A percentile compares a stretch with the other conserved stretches of the same genome.
Conservation (phyloP, 352 stramenopile genomes). For the Phytopythium helicoides region DNA sequence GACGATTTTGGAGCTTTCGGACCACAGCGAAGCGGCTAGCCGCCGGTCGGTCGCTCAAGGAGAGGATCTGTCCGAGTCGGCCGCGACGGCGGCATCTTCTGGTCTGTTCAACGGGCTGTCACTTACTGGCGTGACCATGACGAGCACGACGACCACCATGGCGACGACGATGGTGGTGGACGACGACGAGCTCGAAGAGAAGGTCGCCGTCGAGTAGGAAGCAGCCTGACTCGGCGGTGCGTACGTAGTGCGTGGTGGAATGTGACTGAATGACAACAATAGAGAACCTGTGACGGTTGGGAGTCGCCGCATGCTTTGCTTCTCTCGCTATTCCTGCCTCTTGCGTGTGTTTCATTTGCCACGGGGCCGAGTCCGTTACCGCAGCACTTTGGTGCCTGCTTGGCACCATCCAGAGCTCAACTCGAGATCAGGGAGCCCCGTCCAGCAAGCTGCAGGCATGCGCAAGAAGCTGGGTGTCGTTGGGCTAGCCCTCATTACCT, state of each 20-base stretch:
- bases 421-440: too few relatives aligned
- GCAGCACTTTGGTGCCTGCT: too few relatives aligned
- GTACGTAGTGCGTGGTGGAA: neutral
- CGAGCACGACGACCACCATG: conserved; percentile 10
- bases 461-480: conserved; percentile 50
- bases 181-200: conserved; percentile 8
- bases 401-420: too few relatives aligned
- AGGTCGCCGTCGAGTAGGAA: conserved; percentile 1
- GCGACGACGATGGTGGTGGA: conserved; percentile 6
- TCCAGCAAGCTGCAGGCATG: neutral
- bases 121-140: conserved; percentile 5
- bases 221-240: neutral
- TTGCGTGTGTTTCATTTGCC: too few relatives aligned
- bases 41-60: neutral
- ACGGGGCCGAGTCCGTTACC: too few relatives aligned
- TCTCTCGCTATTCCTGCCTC: too few relatives aligned
- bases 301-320: too few relatives aligned
- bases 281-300: too few relatives aligned
- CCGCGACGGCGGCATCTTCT: conserved; percentile 4
- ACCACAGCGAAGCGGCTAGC: conserved; percentile 18
- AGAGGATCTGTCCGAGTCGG: conserved; percentile 6
- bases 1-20: conserved; percentile 51
- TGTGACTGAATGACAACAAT: neutral
- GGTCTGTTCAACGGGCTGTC: conserved; percentile 5
- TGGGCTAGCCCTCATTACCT: conserved; percentile 73